These are phyloP conservation scores for Suillus variegatus DNA, from an alignment of 768 basidiomycete species.

Conservation along the genomic window DNA sequence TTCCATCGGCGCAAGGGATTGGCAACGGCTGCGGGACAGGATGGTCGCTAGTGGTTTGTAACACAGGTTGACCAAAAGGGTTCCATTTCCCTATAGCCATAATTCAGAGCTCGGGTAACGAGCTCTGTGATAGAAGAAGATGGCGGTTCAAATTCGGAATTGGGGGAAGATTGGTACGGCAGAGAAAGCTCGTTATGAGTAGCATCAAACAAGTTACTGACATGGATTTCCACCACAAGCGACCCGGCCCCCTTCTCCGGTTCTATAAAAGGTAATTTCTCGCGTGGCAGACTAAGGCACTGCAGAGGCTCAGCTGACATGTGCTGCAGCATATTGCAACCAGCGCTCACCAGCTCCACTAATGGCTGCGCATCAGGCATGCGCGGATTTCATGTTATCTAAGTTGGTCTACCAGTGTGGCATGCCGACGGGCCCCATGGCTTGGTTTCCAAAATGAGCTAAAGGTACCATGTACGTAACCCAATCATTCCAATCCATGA, in stretches of 20 bases:
- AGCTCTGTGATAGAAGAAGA: slow-evolving; percentile 2
- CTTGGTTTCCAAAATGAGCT: not conserved
- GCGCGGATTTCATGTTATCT: not conserved
- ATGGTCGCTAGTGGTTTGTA: slow-evolving; percentile 24
- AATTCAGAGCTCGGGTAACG: slow-evolving; percentile 6
- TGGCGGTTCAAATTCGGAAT: slow-evolving; percentile 11
- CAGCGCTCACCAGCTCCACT: not conserved
- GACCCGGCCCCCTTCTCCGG: slow-evolving; percentile 15
- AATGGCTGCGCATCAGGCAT: not conserved
- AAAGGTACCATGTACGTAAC: not conserved
- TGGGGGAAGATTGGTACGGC: slow-evolving; percentile 18
- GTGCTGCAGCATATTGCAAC: not conserved
- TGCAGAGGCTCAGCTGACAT: slow-evolving; percentile 7
- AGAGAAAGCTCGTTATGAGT: slow-evolving; percentile 5
- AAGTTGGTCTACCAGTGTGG: not conserved
- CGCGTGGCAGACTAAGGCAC: slow-evolving; percentile 11
- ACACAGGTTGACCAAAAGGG: slow-evolving; percentile 32
- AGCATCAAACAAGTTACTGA: slow-evolving; percentile 14
- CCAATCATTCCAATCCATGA: not conserved
- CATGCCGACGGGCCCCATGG: not conserved
- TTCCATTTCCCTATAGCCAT: slow-evolving; percentile 44
- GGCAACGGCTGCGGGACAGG: slow-evolving; percentile 33
- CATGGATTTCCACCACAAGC: slow-evolving; percentile 17
- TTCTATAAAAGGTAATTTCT: slow-evolving; percentile 16
- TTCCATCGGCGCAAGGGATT: slow-evolving; percentile 65